Conservation (phyloP, 495 filamentous ascomycete genomes). For the Penicillium antarcticum region DNA sequence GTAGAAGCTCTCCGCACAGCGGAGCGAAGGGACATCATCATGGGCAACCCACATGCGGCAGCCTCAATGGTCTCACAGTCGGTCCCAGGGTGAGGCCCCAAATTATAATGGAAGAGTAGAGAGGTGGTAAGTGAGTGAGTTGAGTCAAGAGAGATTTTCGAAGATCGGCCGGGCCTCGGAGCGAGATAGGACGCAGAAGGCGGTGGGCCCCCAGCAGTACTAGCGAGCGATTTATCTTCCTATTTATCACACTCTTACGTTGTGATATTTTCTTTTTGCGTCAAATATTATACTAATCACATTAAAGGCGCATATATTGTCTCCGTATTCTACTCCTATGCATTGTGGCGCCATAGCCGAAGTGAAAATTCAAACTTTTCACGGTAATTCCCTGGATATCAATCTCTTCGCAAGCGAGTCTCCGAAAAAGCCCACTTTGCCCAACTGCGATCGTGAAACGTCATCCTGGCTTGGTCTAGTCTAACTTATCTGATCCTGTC, state of each 20-base stretch:
- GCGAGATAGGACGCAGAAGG: conserved; percentile 16
- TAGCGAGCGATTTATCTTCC: conserved; percentile 12
- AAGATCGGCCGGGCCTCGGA: conserved; percentile 30
- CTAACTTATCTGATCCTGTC: conserved; percentile 28
- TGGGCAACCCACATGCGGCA: conserved; percentile 50
- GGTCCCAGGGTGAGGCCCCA: conserved; percentile 15
- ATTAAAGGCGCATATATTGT: no score
- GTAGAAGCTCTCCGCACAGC: conserved; percentile 50
- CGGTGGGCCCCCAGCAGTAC: conserved; percentile 5
- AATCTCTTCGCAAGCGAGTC: conserved; percentile 7
- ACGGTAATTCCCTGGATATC: background rate
- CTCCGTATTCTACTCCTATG: background rate
- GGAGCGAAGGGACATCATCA: conserved; percentile 49
- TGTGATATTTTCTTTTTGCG: no score
- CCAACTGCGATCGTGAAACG: conserved; percentile 11
- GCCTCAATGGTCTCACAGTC: conserved; percentile 32
- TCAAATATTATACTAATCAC: no score
- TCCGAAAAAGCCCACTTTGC: conserved; percentile 14
- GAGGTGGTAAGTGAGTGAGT: conserved; percentile 14
- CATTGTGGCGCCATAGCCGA: background rate
- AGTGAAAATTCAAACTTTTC: background rate
- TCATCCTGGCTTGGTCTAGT: conserved; percentile 22
- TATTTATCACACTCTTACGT: no score
- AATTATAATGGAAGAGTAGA: conserved; percentile 11
- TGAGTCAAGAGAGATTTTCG: conserved; percentile 24